Evolutionary conservation across 495 filamentous ascomycete genomes (phyloP).

Genomic region (Neurospora sp.): DNA sequence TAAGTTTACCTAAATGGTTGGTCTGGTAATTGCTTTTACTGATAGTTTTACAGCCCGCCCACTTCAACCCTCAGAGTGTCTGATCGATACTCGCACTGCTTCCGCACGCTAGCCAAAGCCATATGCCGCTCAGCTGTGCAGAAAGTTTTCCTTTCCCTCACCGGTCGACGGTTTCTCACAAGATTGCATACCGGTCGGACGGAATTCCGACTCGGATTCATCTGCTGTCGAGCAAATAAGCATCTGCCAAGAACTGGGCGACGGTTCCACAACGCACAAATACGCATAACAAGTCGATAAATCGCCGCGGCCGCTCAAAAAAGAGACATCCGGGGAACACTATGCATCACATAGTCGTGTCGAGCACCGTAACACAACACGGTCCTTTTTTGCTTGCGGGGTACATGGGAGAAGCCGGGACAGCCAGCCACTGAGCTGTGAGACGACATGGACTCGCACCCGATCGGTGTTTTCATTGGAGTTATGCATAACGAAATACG

Average conservation of each 20-base stretch:
- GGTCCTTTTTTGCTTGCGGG: not conserved
- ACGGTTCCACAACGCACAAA: not conserved
- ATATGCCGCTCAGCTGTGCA: not conserved
- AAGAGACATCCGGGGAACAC: not conserved
- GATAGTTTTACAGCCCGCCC: slow-evolving; percentile 26
- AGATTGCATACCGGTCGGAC: not conserved
- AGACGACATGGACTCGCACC: not conserved
- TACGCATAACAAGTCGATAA: not conserved
- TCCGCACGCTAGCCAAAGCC: not conserved
- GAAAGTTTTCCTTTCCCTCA: not conserved
- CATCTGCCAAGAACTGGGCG: not conserved
- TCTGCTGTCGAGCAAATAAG: not conserved
- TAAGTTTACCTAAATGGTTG: slow-evolving; percentile 36
- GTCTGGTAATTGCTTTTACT: slow-evolving; percentile 8
- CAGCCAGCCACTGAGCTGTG: not conserved
- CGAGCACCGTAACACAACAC: not conserved
- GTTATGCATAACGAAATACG: not conserved
- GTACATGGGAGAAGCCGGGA: not conserved
- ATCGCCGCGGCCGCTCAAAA: not conserved
- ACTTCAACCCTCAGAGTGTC: slow-evolving; percentile 42
- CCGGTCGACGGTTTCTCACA: not conserved
- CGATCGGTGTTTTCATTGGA: not conserved
- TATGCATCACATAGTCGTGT: not conserved
- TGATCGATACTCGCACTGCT: slow-evolving; percentile 14
- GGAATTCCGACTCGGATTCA: not conserved